These are phyloP conservation scores for Geotrichum bryndzae DNA, from an alignment of 1,139 yeast genomes.

Conservation along the genomic window DNA sequence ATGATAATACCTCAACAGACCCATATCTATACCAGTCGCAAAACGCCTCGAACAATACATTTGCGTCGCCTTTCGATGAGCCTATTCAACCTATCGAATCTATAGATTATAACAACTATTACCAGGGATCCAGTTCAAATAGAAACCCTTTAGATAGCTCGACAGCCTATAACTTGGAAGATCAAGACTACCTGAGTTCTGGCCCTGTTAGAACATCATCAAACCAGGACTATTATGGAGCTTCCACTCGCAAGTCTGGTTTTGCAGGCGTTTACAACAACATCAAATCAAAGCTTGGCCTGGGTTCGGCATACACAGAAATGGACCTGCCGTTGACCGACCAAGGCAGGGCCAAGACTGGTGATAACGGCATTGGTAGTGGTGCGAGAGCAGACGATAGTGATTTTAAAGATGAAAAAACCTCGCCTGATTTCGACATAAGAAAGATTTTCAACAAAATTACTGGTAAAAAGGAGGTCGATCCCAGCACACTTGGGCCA, in stretches of 20 bases:
- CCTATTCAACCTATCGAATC: slow-evolving; percentile 14
- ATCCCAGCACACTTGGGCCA: slow-evolving; percentile 45
- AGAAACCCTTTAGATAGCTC: background rate
- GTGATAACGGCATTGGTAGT: slow-evolving; percentile 12
- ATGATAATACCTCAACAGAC: slow-evolving; percentile 14
- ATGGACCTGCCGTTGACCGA: slow-evolving; percentile 35
- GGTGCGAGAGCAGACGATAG: slow-evolving; percentile 22
- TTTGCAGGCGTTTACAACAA: slow-evolving; percentile 29
- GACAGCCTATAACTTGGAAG: slow-evolving; percentile 9
- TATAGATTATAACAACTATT: slow-evolving; percentile 8
- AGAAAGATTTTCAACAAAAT: slow-evolving; percentile 47
- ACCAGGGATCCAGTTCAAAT: background rate
- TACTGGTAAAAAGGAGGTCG: slow-evolving; percentile 37
- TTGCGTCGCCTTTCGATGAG: slow-evolving; percentile 16
- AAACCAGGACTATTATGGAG: slow-evolving; percentile 12
- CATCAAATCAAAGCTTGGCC: slow-evolving; percentile 30
- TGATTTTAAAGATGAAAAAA: slow-evolving; percentile 16
- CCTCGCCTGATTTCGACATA: slow-evolving; percentile 48
- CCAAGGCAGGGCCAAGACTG: slow-evolving; percentile 13
- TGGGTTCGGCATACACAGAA: slow-evolving; percentile 30
- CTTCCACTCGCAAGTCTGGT: slow-evolving; percentile 20
- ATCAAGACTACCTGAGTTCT: slow-evolving; percentile 12
- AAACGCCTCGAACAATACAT: slow-evolving; percentile 5
- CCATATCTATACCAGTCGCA: slow-evolving; percentile 8
- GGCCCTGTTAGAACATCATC: background rate